Evolutionary conservation across 345 rosid genomes (phyloP).

Genomic region (Sonneratia alba): DNA sequence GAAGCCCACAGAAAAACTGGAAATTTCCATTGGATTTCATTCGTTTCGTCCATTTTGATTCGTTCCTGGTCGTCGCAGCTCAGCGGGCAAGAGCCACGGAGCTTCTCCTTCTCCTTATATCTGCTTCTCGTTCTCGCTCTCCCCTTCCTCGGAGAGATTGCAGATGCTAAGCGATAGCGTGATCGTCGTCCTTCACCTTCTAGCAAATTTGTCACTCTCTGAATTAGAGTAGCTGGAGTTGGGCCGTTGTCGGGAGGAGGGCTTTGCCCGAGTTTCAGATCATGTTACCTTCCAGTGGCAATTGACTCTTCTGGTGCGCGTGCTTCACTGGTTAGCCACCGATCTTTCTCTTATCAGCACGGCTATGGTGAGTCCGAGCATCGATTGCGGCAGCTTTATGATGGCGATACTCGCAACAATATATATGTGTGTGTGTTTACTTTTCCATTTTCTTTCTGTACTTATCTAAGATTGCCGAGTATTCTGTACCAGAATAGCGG

Average conservation of each 20-base stretch:
- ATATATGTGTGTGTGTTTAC: background rate
- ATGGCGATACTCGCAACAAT: no score
- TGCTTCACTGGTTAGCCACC: background rate
- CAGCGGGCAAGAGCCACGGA: background rate
- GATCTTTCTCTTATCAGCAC: background rate
- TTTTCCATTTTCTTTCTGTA: background rate
- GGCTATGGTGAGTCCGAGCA: background rate
- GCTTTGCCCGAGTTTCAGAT: background rate
- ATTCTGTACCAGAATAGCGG: background rate
- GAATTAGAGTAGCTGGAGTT: background rate
- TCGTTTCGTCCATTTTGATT: background rate
- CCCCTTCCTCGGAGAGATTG: background rate
- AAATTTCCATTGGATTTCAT: background rate
- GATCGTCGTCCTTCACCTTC: background rate
- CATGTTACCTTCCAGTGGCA: background rate
- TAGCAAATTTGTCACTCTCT: background rate
- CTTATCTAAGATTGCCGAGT: background rate
- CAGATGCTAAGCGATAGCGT: background rate
- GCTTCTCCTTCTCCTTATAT: background rate
- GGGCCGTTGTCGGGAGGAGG: background rate
- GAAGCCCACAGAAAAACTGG: background rate
- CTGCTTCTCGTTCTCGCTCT: background rate
- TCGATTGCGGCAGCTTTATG: background rate
- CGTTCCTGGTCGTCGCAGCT: conserved; percentile 1
- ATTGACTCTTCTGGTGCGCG: background rate